Conservation (phyloP, 257 asterid genomes). For the Coffea eugenioides region DNA sequence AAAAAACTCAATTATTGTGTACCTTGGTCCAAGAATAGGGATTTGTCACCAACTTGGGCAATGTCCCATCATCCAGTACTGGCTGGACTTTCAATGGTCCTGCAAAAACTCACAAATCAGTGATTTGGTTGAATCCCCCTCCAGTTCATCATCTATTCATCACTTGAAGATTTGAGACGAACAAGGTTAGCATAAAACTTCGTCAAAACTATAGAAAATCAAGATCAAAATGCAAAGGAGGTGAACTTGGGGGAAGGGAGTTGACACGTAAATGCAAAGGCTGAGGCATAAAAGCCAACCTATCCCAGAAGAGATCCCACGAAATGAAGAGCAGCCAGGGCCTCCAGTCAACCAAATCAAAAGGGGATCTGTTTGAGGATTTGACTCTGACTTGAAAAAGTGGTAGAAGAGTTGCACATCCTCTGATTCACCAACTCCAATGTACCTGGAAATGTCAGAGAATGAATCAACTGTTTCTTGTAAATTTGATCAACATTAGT, state of each 20-base stretch:
- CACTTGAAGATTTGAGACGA: too few relatives aligned
- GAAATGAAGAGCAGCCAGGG: constrained; percentile 21
- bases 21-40: constrained; percentile 38
- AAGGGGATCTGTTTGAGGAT: constrained; percentile 22
- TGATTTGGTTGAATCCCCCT: neutral
- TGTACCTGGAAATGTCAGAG: too few relatives aligned
- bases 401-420: too few relatives aligned
- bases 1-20: neutral
- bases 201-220: too few relatives aligned
- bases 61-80: constrained; percentile 19
- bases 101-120: neutral
- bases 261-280: too few relatives aligned
- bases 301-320: constrained; percentile 18
- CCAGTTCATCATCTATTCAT: too few relatives aligned
- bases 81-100: constrained; percentile 25
- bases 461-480: too few relatives aligned
- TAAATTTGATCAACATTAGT: too few relatives aligned
- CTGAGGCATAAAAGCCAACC: constrained; percentile 1
- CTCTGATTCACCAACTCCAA: too few relatives aligned
- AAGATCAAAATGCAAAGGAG: too few relatives aligned
- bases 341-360: constrained; percentile 27
- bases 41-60: constrained; percentile 23
- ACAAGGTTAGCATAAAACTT: neutral
- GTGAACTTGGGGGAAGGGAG: too few relatives aligned
- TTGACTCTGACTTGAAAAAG: too few relatives aligned